Evolutionary conservation across 2,329 filamentous ascomycete genomes (phyloP).

Genomic region (Scopulariopsis brevicaulis): DNA sequence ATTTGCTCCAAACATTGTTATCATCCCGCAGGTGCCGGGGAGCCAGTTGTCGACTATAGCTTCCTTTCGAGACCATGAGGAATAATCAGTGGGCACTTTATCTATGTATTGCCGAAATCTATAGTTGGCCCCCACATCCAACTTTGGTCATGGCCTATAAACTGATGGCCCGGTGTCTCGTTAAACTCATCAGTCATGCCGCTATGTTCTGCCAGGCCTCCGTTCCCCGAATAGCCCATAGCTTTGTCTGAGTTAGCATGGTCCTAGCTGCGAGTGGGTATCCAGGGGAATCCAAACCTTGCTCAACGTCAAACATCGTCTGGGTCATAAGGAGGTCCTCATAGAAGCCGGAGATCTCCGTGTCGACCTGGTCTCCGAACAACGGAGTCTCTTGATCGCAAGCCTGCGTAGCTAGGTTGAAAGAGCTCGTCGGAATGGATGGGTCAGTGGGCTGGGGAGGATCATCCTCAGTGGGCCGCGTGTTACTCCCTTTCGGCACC

Average conservation of each 20-base stretch:
- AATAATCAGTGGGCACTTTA: too few relatives aligned
- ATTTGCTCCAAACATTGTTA: too few relatives aligned
- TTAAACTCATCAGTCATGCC: background rate
- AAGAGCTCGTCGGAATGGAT: background rate
- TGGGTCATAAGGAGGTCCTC: background rate
- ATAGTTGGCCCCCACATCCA: conserved; percentile 4
- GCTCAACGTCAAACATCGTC: background rate
- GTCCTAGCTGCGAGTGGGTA: background rate
- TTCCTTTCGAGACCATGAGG: too few relatives aligned
- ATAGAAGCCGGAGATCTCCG: background rate
- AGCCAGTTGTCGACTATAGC: too few relatives aligned
- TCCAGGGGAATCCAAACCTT: background rate
- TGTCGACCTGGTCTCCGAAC: background rate
- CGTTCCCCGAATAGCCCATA: background rate
- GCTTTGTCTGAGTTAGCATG: background rate
- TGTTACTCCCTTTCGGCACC: background rate
- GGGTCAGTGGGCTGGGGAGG: background rate
- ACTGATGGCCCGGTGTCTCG: background rate
- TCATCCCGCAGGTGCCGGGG: too few relatives aligned
- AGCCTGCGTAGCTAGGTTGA: background rate
- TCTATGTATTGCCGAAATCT: background rate
- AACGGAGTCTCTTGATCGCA: background rate
- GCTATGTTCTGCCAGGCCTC: background rate
- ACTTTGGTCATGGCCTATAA: background rate
- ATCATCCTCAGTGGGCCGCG: background rate